Conservation (phyloP, 2,329 filamentous ascomycete genomes). For the Penicillium sp. region DNA sequence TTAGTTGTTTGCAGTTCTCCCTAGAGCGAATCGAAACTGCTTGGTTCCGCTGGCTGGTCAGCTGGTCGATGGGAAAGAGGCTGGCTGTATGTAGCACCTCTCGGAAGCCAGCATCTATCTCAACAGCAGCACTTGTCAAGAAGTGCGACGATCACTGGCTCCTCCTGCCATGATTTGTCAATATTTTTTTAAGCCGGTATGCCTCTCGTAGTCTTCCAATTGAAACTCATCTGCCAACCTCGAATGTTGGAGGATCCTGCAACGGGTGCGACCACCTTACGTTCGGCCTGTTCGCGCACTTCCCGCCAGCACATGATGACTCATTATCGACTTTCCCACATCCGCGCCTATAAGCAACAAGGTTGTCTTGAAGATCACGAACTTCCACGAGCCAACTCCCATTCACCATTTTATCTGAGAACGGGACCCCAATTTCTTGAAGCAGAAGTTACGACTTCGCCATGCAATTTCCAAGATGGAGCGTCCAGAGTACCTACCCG, state of each 20-base stretch:
- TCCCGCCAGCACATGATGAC: neutral
- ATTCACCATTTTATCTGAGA: neutral
- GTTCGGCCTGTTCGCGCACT: no score
- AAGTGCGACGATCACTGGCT: slow-evolving; percentile 11
- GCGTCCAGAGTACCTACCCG: slow-evolving; percentile 27
- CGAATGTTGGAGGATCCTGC: neutral
- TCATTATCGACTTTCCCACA: neutral
- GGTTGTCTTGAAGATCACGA: no score
- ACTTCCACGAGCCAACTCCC: neutral
- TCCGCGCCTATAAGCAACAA: no score
- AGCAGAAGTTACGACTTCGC: slow-evolving; percentile 3
- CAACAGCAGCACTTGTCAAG: neutral
- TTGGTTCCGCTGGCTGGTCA: no score
- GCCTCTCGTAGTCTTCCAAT: neutral
- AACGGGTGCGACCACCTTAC: no score
- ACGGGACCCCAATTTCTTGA: neutral
- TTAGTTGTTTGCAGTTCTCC: no score
- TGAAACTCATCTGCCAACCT: neutral
- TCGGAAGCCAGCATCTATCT: no score
- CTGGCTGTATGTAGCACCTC: no score
- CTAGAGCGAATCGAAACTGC: no score
- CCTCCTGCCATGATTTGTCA: slow-evolving; percentile 5
- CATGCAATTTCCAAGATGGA: slow-evolving; percentile 31
- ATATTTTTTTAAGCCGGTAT: neutral
- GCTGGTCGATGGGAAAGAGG: no score